Evolutionary conservation across 2,329 filamentous ascomycete genomes (phyloP), one percentile per base, ranked within the genome.

Genomic region (Endoconidiophora polonica): DNA sequence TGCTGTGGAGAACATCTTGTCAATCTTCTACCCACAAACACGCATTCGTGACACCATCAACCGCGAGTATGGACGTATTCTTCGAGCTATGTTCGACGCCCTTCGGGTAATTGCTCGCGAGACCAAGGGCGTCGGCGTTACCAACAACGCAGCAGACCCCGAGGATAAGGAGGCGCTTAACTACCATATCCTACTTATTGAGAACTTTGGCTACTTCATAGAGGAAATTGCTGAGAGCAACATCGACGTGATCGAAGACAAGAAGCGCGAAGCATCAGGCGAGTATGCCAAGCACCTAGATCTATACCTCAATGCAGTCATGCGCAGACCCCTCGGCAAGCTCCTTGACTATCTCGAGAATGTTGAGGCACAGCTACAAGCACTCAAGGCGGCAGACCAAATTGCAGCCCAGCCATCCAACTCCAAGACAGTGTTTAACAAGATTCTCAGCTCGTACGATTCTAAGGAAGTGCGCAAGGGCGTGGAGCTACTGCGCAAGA

Each of bases 121-220:
- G 69, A 85, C 72, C 60, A 78, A 68, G 24, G 69, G 65, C 52
- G 72, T 66, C 22, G 64, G 67, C 10, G 64, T 69, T 12, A 33
- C 9, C 29, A 64, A 57, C 50, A 66, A 66, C 41, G 63, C 67
- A 10, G 68, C 69, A 10, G 74, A 78, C 56, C 73, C 74, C 1
- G 91, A 96, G 63, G 91, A 96, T 61, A 96, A 98, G 66, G 88
- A 95, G 63, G 86, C 87, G 4, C 75, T 98, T 54, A 96, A 96
- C 66, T 94, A 94, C 66, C 88, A 96, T 64, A 94, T 98, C 59
- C 73, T 96, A 33, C 73, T 96, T 49, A 96, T 98, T 57, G 90
- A 98, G 65, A 98, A 98, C 64, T 95, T 95, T 87, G 93, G 95
- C 61, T 87, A 94, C 65, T 96, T 94, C 66, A 71, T 91, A 9